phyloP scores from a whole-genome alignment of 108 stramenopile genomes.

The Ochromonas danica region DNA sequence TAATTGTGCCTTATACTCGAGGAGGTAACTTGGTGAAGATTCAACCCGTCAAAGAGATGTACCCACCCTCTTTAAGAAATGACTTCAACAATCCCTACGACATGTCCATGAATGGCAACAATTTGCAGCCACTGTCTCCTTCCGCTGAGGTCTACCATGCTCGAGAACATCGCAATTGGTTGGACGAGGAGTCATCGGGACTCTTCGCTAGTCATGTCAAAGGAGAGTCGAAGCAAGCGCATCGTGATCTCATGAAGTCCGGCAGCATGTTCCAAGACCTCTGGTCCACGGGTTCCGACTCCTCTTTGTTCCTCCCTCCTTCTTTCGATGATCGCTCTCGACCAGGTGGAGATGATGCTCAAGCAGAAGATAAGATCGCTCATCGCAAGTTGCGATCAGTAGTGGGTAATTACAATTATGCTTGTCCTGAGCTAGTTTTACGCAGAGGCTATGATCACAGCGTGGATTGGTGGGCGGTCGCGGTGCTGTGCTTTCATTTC shows the following conservation, averaged over 20 bases:
- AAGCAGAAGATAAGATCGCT: too few species aligned
- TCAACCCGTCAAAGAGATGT: too few species aligned
- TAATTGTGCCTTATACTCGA: not conserved
- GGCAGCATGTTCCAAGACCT: not conserved
- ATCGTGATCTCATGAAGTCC: not conserved
- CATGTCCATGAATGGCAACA: not conserved
- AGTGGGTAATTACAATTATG: slow-evolving; percentile 19
- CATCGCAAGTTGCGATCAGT: not conserved
- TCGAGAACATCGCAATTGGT: too few species aligned
- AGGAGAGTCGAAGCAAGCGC: not conserved
- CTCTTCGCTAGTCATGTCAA: not conserved
- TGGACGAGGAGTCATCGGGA: too few species aligned
- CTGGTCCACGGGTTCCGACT: not conserved
- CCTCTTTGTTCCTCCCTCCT: too few species aligned
- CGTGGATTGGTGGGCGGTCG: slow-evolving; percentile 32
- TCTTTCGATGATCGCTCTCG: too few species aligned
- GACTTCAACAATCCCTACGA: too few species aligned
- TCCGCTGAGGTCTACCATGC: too few species aligned
- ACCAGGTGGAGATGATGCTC: too few species aligned
- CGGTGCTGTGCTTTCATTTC: slow-evolving; percentile 28
- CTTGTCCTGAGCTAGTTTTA: slow-evolving; percentile 17
- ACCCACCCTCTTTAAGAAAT: too few species aligned
- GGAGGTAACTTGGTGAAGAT: not conserved
- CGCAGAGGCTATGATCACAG: slow-evolving; percentile 27
- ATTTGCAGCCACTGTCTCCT: too few species aligned